These are phyloP conservation scores for Orbilia javanica DNA, from an alignment of 2,329 filamentous ascomycete species.

Conservation along the genomic window DNA sequence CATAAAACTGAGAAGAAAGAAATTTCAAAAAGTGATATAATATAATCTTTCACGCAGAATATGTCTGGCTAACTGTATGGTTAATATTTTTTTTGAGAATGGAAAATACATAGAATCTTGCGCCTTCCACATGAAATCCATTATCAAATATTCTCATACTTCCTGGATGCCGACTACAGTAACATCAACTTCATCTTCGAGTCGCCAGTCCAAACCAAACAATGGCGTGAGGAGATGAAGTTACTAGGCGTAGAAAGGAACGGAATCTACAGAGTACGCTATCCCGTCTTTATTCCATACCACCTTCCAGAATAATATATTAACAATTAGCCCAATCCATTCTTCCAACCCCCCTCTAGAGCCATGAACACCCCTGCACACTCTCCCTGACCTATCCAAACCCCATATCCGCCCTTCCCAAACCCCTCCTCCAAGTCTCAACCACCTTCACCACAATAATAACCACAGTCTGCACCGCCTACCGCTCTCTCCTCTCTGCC, in stretches of 20 bases:
- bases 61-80: neutral
- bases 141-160: slow-evolving; percentile 21
- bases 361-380: neutral
- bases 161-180: neutral
- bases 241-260: neutral
- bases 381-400: slow-evolving; percentile 9
- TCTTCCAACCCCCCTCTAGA: neutral
- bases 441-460: neutral
- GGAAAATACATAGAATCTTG: neutral
- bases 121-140: slow-evolving; percentile 29
- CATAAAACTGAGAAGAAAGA: too few relatives aligned
- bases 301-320: neutral
- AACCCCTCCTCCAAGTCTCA: neutral
- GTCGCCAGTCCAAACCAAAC: neutral
- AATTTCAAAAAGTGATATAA: too few relatives aligned
- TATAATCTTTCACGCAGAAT: too few relatives aligned
- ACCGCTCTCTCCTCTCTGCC: neutral
- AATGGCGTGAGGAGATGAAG: slow-evolving; percentile 4
- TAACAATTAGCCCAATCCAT: neutral
- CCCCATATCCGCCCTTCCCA: neutral
- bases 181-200: slow-evolving; percentile 21
- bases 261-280: slow-evolving; percentile 5
- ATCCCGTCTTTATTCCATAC: neutral
- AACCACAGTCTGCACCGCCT: neutral
- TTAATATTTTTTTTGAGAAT: too few relatives aligned